Conservation (phyloP, 1,284 basidiomycete species). For the Exsudoporus floridanus region DNA sequence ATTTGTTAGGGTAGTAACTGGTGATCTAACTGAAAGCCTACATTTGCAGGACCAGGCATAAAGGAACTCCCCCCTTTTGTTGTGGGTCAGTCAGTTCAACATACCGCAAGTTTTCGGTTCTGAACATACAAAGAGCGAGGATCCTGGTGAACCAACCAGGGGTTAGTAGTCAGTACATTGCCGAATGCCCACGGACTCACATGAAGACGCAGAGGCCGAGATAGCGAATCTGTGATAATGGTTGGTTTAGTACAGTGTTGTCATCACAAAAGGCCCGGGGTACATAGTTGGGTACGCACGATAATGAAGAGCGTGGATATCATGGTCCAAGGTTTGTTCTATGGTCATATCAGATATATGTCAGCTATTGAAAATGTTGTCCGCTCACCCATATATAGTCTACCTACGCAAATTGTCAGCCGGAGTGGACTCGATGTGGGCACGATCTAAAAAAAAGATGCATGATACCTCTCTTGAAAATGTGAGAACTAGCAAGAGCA, state of each 20-base stretch:
- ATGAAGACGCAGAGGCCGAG: slow-evolving; percentile 4
- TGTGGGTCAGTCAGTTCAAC: not conserved
- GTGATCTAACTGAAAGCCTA: not conserved
- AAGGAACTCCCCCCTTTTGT: slow-evolving; percentile 3
- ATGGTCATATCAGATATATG: not conserved
- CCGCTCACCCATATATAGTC: slow-evolving; percentile 18
- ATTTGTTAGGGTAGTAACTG: not conserved
- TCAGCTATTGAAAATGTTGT: not conserved
- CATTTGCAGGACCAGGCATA: slow-evolving; percentile 1
- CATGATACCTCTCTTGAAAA: slow-evolving; percentile 10
- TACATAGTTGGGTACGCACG: not conserved
- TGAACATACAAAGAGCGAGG: not conserved
- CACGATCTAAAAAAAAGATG: not conserved
- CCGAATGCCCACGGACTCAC: not conserved
- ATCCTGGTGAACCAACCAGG: not conserved
- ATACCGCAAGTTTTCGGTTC: accelerated
- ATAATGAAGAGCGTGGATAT: slow-evolving; percentile 9
- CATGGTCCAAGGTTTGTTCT: slow-evolving; percentile 12
- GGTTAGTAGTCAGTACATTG: not conserved
- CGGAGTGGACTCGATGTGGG: too few species aligned
- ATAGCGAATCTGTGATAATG: slow-evolving; percentile 9
- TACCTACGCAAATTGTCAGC: not conserved
- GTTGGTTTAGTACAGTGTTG: not conserved
- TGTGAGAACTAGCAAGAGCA: slow-evolving; percentile 4
- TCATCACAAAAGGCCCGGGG: not conserved